phyloP scores from a whole-genome alignment of 768 basidiomycete genomes.

The Infundibulicybe gibba region DNA sequence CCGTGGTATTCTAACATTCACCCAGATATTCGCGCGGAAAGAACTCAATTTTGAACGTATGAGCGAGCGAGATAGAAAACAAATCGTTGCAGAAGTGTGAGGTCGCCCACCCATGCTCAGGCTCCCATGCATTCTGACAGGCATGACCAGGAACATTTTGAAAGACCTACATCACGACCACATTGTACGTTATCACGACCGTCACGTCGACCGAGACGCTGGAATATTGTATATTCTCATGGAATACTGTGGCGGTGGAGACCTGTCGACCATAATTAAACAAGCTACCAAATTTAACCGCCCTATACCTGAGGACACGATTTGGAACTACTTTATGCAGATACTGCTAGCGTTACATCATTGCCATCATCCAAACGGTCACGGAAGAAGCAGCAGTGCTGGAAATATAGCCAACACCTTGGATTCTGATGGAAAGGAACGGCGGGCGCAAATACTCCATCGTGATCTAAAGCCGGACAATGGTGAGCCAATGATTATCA shows the following conservation, averaged over 20 bases:
- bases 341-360: conserved; percentile 85
- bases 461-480: conserved; percentile 98
- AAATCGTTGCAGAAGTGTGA: conserved; percentile 97
- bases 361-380: conserved; percentile 82
- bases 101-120: conserved; percentile 24
- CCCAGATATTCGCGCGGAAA: conserved; percentile 81
- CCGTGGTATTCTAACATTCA: not conserved
- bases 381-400: conserved; percentile 43
- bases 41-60: conserved; percentile 98
- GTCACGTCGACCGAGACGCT: conserved; percentile 83
- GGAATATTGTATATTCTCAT: conserved; percentile 96
- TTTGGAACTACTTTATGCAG: conserved; percentile 97
- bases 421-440: conserved; percentile 43
- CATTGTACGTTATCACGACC: conserved; percentile 94
- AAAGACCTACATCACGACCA: conserved; percentile 94
- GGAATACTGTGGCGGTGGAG: conserved; percentile 99
- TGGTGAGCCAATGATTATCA: conserved; percentile 38
- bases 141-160: conserved; percentile 75
- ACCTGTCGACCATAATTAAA: conserved; percentile 86
- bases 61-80: conserved; percentile 93
- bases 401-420: conserved; percentile 20
- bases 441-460: conserved; percentile 80
- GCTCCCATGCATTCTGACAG: not conserved
- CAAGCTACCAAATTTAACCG: conserved; percentile 64
- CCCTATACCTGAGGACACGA: conserved; percentile 84